Conservation (phyloP, 1,284 basidiomycete species). For the Melampsora americana region DNA sequence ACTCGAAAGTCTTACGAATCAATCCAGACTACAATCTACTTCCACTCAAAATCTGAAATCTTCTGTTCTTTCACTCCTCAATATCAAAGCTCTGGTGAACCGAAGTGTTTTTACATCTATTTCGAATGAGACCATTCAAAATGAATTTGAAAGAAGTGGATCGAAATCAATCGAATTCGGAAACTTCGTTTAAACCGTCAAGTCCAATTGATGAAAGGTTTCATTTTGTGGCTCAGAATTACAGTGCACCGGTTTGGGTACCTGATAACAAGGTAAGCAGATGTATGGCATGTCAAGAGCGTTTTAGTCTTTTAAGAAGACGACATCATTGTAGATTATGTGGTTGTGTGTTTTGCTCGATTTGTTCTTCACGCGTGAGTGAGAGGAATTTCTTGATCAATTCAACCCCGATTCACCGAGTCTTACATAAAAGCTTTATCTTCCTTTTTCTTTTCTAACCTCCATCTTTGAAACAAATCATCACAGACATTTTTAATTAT, state of each 20-base stretch:
- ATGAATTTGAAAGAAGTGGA: conserved; percentile 10
- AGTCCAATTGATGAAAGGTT: not conserved
- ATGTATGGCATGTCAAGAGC: conserved; percentile 75
- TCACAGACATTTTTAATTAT: conserved; percentile 17
- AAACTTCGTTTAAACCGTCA: not conserved
- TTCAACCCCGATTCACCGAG: no score
- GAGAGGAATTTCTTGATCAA: no score
- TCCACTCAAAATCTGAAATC: not conserved
- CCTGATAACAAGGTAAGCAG: conserved; percentile 74
- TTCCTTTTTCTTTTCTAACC: no score
- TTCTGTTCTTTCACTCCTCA: not conserved
- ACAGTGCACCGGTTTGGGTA: conserved; percentile 87
- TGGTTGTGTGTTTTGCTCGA: conserved; percentile 76
- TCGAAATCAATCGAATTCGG: not conserved
- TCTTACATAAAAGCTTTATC: no score
- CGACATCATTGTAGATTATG: conserved; percentile 87
- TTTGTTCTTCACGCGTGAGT: conserved; percentile 72
- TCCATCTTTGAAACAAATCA: not conserved
- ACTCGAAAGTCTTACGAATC: not conserved
- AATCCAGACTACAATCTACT: no score
- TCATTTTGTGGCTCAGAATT: conserved; percentile 67
- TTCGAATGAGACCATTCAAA: conserved; percentile 12
- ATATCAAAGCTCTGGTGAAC: not conserved
- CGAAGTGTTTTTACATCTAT: conserved; percentile 12
- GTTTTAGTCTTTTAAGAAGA: conserved; percentile 75